These are phyloP conservation scores for Pterulicium gracile DNA, from an alignment of 1,284 basidiomycete species.

Conservation along the genomic window DNA sequence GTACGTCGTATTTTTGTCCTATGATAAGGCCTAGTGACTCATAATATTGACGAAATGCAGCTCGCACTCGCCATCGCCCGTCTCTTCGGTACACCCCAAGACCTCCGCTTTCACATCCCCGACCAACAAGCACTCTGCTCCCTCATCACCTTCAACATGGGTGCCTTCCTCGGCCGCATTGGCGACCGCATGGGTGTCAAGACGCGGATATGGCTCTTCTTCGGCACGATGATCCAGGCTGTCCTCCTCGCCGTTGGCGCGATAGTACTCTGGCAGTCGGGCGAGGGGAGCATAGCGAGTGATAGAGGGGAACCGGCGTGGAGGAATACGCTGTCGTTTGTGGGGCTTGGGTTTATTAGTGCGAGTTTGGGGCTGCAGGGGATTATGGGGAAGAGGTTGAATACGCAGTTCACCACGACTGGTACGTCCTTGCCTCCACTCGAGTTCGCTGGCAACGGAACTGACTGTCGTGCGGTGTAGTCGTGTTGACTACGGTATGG, in stretches of 20 bases:
- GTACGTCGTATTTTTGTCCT: constrained; percentile 17
- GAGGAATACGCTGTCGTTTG: constrained; percentile 55
- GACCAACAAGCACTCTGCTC: constrained; percentile 79
- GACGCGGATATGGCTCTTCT: constrained; percentile 65
- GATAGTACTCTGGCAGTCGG: constrained; percentile 54
- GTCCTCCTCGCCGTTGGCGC: constrained; percentile 66
- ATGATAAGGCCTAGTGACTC: constrained; percentile 7
- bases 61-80: constrained; percentile 52
- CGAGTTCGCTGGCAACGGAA: background rate
- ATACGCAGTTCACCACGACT: constrained; percentile 71
- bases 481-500: constrained; percentile 75
- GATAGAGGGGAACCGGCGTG: constrained; percentile 55
- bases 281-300: constrained; percentile 42
- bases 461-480: constrained; percentile 19
- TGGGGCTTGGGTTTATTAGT: constrained; percentile 66
- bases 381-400: constrained; percentile 74
- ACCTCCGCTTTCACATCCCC: constrained; percentile 57
- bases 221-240: constrained; percentile 64
- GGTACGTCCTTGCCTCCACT: constrained; percentile 32
- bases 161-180: constrained; percentile 62
- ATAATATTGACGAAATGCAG: constrained; percentile 18
- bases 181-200: constrained; percentile 63
- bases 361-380: constrained; percentile 73
- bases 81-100: constrained; percentile 43
- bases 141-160: constrained; percentile 61